phyloP scores from a whole-genome alignment of 257 asterid genomes.

The Nicotiana obtusifolia region DNA sequence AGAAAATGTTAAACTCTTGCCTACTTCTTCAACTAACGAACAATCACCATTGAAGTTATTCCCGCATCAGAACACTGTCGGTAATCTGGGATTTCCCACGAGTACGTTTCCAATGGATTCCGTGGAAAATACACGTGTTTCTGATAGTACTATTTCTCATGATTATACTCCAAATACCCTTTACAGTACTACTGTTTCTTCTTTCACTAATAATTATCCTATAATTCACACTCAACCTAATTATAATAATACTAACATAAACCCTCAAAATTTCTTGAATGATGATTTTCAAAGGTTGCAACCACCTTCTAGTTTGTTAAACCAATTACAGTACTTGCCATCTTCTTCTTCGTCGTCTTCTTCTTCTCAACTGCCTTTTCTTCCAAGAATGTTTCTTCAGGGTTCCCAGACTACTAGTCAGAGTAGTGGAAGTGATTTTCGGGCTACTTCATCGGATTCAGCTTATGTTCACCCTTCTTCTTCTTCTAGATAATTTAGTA shows the following conservation, averaged over 20 bases:
- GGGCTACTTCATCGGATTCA: conserved; percentile 12
- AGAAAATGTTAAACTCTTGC: conserved; percentile 30
- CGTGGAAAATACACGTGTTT: not conserved
- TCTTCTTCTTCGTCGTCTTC: not conserved
- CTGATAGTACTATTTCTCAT: not conserved
- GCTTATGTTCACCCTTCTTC: conserved; percentile 3
- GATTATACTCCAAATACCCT: not conserved
- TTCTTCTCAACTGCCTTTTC: not conserved
- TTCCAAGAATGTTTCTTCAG: not conserved
- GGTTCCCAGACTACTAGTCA: not conserved
- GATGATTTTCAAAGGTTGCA: not conserved
- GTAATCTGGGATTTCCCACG: not conserved
- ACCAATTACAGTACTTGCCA: conserved; percentile 3
- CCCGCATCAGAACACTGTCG: not conserved
- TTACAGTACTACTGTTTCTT: not conserved
- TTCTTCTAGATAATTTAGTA: conserved; percentile 16
- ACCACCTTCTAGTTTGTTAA: not conserved
- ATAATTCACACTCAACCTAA: conserved; percentile 16
- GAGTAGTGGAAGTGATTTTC: not conserved
- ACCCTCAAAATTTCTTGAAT: not conserved
- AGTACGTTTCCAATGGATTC: not conserved
- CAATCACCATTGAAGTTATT: too few species aligned
- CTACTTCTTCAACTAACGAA: not conserved
- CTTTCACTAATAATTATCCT: conserved; percentile 2
- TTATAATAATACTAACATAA: not conserved